Evolutionary conservation across 176 grass and related monocot species (phyloP).

Genomic region (Zoysia pacifica): DNA sequence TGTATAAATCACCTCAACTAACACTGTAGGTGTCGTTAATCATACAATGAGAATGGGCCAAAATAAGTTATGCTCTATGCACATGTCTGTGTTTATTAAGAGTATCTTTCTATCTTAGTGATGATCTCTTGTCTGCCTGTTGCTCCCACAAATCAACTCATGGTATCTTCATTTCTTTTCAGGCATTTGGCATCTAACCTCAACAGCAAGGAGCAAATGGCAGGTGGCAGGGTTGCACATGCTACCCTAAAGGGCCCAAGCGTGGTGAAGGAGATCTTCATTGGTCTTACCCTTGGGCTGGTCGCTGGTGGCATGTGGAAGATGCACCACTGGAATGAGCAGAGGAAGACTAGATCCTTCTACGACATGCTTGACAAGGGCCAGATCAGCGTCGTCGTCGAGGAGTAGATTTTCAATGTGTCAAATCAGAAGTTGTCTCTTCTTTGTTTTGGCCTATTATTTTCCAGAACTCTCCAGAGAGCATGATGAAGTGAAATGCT

Average conservation of each 20-base stretch:
- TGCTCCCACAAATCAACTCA: constrained; percentile 41
- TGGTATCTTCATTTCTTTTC: constrained; percentile 49
- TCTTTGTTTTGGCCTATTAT: constrained; percentile 25
- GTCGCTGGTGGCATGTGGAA: constrained; percentile 76
- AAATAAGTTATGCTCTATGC: constrained; percentile 35
- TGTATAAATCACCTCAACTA: constrained; percentile 4
- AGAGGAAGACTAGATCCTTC: constrained; percentile 79
- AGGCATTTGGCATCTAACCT: constrained; percentile 48
- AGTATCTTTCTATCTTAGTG: constrained; percentile 36
- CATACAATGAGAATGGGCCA: constrained; percentile 18
- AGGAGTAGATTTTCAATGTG: constrained; percentile 43
- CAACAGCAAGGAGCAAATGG: constrained; percentile 50
- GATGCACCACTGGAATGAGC: constrained; percentile 89
- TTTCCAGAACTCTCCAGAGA: constrained; percentile 38
- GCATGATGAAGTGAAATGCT: constrained; percentile 51
- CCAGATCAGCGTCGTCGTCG: constrained; percentile 63
- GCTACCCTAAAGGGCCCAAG: constrained; percentile 66
- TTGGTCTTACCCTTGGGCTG: constrained; percentile 63
- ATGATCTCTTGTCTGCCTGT: constrained; percentile 48
- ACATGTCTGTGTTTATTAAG: constrained; percentile 46
- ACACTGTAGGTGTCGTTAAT: not conserved
- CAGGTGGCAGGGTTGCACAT: constrained; percentile 67
- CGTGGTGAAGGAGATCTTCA: constrained; percentile 71
- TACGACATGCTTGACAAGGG: constrained; percentile 90
- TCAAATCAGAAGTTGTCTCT: constrained; percentile 20